Evolutionary conservation across 495 filamentous ascomycete genomes (phyloP).

Genomic region (Aspergillus steynii): DNA sequence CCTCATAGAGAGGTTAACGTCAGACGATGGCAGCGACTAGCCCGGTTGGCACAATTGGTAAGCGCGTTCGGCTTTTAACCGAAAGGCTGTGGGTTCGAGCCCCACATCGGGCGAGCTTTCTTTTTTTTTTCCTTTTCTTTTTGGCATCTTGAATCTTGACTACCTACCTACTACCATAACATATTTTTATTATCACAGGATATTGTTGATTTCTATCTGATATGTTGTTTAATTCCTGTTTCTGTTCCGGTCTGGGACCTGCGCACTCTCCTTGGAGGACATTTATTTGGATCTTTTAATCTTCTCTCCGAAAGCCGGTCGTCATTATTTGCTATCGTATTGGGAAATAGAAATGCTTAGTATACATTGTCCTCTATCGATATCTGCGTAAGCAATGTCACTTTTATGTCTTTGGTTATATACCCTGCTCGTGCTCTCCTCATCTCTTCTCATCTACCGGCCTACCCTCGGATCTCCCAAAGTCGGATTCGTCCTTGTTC

Average conservation of each 20-base stretch:
- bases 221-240: not conserved
- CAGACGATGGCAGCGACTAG: not conserved
- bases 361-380: too few relatives aligned
- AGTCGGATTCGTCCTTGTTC: slow-evolving; percentile 81
- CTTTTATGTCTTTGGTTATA: slow-evolving; percentile 1
- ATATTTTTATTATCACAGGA: too few relatives aligned
- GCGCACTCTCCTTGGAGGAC: not conserved
- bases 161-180: not conserved
- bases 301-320: too few relatives aligned
- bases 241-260: not conserved
- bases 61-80: not conserved
- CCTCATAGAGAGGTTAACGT: too few relatives aligned
- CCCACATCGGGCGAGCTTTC: slow-evolving; percentile 1
- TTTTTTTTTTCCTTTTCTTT: not conserved
- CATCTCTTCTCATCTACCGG: not conserved
- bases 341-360: too few relatives aligned
- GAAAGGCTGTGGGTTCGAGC: not conserved
- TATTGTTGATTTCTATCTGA: not conserved
- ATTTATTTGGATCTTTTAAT: too few relatives aligned
- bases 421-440: slow-evolving; percentile 3
- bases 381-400: too few relatives aligned
- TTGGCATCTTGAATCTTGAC: not conserved
- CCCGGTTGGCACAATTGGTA: not conserved
- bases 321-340: too few relatives aligned
- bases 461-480: slow-evolving; percentile 72